Evolutionary conservation across 2,329 filamentous ascomycete genomes (phyloP).

Genomic region (Aspergillus thermomutatus): DNA sequence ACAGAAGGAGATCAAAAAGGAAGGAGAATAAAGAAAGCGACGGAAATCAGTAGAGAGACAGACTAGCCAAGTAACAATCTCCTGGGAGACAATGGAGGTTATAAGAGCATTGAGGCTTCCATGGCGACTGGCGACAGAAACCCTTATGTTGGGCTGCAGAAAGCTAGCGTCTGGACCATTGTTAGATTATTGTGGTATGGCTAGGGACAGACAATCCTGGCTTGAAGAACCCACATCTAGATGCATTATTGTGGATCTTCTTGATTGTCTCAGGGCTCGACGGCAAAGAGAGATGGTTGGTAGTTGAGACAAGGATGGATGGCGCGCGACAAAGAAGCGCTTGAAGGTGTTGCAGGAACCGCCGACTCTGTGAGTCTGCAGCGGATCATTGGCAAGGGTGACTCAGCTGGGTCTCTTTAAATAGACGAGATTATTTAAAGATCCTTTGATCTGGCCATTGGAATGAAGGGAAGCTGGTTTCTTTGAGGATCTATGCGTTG

Average conservation of each 20-base stretch:
- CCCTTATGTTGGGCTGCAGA: not conserved
- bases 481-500: not conserved
- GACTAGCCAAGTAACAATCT: not conserved
- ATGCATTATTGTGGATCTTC: not conserved
- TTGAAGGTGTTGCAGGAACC: not conserved
- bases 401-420: not conserved
- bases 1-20: not conserved
- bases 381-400: not conserved
- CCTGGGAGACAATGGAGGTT: not conserved
- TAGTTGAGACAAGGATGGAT: not conserved
- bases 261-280: not conserved
- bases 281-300: not conserved
- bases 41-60: not conserved
- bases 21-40: not conserved
- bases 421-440: not conserved
- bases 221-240: not conserved
- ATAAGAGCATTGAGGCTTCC: not conserved
- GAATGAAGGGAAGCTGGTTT: not conserved
- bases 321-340: not conserved
- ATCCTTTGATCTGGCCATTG: not conserved
- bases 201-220: not conserved
- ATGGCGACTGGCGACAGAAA: not conserved
- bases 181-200: not conserved
- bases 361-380: not conserved
- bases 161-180: not conserved